phyloP scores from a whole-genome alignment of 306 rosid species.

The Cyamopsis tetragonoloba region DNA sequence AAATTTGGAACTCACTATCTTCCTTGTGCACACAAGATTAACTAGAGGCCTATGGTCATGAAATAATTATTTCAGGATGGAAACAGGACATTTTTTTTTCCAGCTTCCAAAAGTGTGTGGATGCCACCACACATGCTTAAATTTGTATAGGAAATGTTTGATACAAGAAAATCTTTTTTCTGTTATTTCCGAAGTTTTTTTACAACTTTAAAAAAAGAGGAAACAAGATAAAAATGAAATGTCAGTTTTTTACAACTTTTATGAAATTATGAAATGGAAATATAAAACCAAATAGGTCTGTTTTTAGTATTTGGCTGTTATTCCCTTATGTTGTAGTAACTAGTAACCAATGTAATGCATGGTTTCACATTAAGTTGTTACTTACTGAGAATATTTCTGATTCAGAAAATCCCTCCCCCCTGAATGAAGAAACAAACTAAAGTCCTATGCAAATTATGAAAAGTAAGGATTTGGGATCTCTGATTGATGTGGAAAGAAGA shows the following conservation, averaged over 20 bases:
- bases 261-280: too few species aligned
- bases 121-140: neutral
- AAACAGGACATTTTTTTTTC: neutral
- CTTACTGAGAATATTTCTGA: conserved; percentile 4
- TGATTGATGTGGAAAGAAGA: conserved; percentile 34
- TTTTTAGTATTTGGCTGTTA: neutral
- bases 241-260: too few species aligned
- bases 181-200: too few species aligned
- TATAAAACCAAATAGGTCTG: too few species aligned
- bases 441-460: neutral
- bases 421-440: conserved; percentile 26
- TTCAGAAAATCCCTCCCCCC: conserved; percentile 12
- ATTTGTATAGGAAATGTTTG: too few species aligned
- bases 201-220: too few species aligned
- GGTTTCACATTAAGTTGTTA: conserved; percentile 13
- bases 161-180: too few species aligned
- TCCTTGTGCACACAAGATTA: conserved; percentile 6
- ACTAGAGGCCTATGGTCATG: conserved; percentile 7
- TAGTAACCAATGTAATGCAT: neutral
- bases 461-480: conserved; percentile 32
- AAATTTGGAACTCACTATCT: neutral
- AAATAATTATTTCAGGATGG: conserved; percentile 22
- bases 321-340: neutral
- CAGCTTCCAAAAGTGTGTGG: neutral
- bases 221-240: too few species aligned